Conservation (phyloP, 192 early-diverging fungal genomes). For the Coemansia sp. region DNA sequence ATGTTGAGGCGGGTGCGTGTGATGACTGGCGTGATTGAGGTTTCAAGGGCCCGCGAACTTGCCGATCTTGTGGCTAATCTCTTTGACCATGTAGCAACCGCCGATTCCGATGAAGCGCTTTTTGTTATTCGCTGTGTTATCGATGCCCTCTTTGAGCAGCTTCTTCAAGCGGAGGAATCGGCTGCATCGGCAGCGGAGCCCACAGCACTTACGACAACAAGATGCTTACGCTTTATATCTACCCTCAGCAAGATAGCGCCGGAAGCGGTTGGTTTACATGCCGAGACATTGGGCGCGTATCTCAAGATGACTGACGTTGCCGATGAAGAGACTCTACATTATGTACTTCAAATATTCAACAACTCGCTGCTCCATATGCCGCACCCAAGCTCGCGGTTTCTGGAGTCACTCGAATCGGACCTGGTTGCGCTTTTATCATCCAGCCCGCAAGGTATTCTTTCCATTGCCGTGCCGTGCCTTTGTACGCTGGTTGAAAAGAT, state of each 20-base stretch:
- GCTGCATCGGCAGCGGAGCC: neutral
- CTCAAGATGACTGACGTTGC: constrained; percentile 51
- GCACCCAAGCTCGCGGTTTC: constrained; percentile 57
- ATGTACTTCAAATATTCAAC: constrained; percentile 57
- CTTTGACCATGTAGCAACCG: constrained; percentile 39
- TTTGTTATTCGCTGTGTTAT: constrained; percentile 65
- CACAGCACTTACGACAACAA: constrained; percentile 17
- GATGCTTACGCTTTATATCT: constrained; percentile 55
- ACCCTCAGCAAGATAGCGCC: constrained; percentile 59
- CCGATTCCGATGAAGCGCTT: constrained; percentile 55
- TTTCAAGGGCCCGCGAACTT: constrained; percentile 21
- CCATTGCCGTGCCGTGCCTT: constrained; percentile 69
- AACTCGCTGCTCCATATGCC: constrained; percentile 50
- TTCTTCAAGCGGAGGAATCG: constrained; percentile 65
- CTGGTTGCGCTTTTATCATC: constrained; percentile 59
- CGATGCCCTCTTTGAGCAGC: constrained; percentile 72
- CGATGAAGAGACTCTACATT: constrained; percentile 57
- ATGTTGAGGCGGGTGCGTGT: constrained; percentile 45
- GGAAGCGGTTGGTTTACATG: constrained; percentile 54
- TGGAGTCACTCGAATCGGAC: constrained; percentile 60
- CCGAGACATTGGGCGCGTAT: constrained; percentile 54
- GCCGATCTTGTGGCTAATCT: constrained; percentile 37
- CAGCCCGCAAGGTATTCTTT: constrained; percentile 61
- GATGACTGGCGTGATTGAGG: constrained; percentile 51
- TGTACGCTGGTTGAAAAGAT: constrained; percentile 65